These are phyloP conservation scores for Penicillium rolfsii DNA, from an alignment of 2,329 filamentous ascomycete genomes.

Conservation along the genomic window DNA sequence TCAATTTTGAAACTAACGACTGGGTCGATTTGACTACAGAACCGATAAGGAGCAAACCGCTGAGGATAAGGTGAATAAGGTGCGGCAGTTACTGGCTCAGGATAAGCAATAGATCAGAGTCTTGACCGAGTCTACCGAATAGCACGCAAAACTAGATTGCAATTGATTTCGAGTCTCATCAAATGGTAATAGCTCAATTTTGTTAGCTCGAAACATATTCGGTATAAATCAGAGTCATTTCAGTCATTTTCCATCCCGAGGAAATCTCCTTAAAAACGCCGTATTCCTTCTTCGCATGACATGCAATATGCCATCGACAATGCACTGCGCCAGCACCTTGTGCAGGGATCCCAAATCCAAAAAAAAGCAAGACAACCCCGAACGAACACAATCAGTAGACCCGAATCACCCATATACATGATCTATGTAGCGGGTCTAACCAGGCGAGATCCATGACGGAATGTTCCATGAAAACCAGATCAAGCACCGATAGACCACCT, in stretches of 20 bases:
- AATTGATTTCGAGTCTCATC: neutral
- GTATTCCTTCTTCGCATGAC: neutral
- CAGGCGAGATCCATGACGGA: neutral
- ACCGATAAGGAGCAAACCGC: conserved; percentile 85
- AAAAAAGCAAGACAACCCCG: neutral
- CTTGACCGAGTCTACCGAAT: neutral
- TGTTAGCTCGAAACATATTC: too few species aligned
- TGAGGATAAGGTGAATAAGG: conserved; percentile 73
- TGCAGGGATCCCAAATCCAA: neutral
- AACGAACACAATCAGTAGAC: neutral
- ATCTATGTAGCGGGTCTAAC: conserved; percentile 13
- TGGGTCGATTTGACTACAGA: conserved; percentile 46
- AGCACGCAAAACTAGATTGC: neutral
- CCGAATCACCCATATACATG: conserved; percentile 8
- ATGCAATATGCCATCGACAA: conserved; percentile 1
- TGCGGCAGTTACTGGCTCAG: conserved; percentile 56
- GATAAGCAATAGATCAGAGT: conserved; percentile 11
- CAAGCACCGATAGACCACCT: neutral
- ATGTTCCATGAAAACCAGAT: neutral
- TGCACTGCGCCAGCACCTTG: conserved; percentile 2
- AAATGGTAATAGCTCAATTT: neutral
- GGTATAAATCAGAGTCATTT: neutral
- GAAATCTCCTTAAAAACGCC: neutral
- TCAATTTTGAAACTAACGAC: conserved; percentile 13
- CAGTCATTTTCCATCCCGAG: neutral